Conservation (phyloP, 352 stramenopile genomes). For the Phytophthora fragariaefolia region DNA sequence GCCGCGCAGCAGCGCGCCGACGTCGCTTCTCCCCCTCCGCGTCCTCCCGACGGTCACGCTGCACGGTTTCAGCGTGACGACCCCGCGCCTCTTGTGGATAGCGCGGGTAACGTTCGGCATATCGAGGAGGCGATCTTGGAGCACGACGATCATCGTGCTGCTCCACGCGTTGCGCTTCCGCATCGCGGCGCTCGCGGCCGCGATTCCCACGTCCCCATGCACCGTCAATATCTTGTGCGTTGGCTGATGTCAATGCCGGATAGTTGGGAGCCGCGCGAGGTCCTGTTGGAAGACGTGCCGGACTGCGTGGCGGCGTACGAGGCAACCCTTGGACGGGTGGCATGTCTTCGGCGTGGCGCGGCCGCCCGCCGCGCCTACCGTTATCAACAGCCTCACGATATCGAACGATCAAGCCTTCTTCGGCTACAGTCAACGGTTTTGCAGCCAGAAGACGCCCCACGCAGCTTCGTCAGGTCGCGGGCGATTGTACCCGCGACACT, state of each 20-base stretch:
- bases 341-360: not conserved
- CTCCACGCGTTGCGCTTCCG: not conserved
- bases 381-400: not conserved
- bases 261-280: not conserved
- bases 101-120: conserved; percentile 3
- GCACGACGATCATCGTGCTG: not conserved
- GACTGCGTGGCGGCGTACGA: not conserved
- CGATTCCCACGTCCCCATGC: not conserved
- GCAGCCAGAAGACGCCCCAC: not conserved
- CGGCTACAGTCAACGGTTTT: not conserved
- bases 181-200: not conserved
- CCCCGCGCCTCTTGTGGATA: conserved; percentile 2
- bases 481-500: not conserved
- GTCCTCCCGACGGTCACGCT: not conserved
- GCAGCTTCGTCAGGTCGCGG: not conserved
- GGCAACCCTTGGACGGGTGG: not conserved
- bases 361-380: not conserved
- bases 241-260: conserved; percentile 5
- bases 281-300: not conserved
- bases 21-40: not conserved
- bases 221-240: conserved; percentile 10
- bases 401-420: not conserved
- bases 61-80: not conserved
- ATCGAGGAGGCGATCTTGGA: not conserved
- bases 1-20: not conserved